Conservation (phyloP, 2,329 filamentous ascomycete species). For the Xylariales sp. region DNA sequence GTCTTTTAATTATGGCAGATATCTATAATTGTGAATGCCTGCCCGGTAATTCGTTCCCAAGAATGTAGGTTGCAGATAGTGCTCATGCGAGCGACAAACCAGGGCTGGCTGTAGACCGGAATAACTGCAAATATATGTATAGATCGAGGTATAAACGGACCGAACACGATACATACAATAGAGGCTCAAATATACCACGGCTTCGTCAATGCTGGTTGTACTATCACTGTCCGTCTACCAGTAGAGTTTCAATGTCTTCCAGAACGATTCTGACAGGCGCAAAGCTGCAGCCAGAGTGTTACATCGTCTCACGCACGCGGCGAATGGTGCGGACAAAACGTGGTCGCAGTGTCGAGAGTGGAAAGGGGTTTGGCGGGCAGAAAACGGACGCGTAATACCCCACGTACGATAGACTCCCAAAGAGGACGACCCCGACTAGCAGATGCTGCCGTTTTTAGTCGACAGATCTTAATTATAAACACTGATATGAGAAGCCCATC, state of each 20-base stretch:
- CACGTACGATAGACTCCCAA: background rate
- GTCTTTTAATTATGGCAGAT: slow-evolving; percentile 7
- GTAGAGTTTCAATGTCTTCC: slow-evolving; percentile 2
- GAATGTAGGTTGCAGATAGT: background rate
- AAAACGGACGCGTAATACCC: background rate
- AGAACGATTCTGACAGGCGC: slow-evolving; percentile 9
- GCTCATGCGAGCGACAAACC: background rate
- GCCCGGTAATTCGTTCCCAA: background rate
- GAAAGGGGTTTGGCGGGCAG: background rate
- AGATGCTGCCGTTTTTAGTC: slow-evolving; percentile 9
- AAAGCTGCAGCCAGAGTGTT: background rate
- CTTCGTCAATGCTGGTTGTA: background rate
- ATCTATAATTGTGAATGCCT: background rate
- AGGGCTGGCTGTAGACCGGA: background rate
- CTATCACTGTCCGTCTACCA: background rate
- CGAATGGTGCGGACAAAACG: background rate
- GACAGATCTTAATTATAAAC: background rate
- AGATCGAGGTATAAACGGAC: background rate
- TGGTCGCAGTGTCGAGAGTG: background rate
- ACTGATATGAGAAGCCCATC: background rate
- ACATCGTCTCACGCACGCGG: slow-evolving; percentile 5
- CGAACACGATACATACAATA: background rate
- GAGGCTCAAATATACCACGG: background rate
- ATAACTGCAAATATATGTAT: background rate
- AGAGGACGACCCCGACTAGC: background rate